These are phyloP conservation scores for Sarcomyxa edulis DNA, from an alignment of 768 basidiomycete genomes.

Conservation along the genomic window DNA sequence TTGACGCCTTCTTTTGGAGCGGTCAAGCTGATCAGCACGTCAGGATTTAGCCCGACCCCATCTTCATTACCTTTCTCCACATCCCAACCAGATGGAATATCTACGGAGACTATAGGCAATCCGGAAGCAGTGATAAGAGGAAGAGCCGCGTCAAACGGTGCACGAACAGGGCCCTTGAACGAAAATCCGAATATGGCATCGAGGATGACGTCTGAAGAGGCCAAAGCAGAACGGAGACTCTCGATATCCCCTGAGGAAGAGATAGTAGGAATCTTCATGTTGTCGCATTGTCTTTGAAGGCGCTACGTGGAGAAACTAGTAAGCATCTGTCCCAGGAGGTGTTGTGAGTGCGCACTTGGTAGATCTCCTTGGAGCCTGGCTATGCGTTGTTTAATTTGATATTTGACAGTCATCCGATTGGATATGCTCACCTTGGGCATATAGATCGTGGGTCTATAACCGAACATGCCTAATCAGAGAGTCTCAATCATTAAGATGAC, in stretches of 20 bases:
- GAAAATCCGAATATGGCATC: conserved; percentile 99
- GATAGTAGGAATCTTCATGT: conserved; percentile 79
- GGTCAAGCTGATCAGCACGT: conserved; percentile 85
- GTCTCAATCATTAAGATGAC: conserved; percentile 1
- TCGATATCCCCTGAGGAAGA: conserved; percentile 41
- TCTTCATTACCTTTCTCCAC: conserved; percentile 71
- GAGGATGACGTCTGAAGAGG: conserved; percentile 73
- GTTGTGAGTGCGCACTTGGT: conserved; percentile 45
- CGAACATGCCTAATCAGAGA: conserved; percentile 70
- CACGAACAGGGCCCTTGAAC: conserved; percentile 84
- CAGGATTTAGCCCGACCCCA: conserved; percentile 59
- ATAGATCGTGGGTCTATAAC: conserved; percentile 84
- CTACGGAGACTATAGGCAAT: conserved; percentile 87
- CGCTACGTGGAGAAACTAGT: conserved; percentile 38
- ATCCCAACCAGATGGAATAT: conserved; percentile 97
- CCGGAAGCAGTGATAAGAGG: conserved; percentile 54
- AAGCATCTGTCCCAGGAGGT: neutral
- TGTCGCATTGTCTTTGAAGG: conserved; percentile 80
- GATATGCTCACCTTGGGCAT: conserved; percentile 77
- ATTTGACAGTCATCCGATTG: too few species aligned
- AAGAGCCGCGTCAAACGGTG: conserved; percentile 81
- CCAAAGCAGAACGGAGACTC: conserved; percentile 43
- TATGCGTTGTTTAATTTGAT: too few species aligned
- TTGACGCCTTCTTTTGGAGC: conserved; percentile 89
- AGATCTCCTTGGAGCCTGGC: conserved; percentile 92